These are phyloP conservation scores for Pseudocercospora cruenta DNA, from an alignment of 2,329 filamentous ascomycete species.

Conservation along the genomic window DNA sequence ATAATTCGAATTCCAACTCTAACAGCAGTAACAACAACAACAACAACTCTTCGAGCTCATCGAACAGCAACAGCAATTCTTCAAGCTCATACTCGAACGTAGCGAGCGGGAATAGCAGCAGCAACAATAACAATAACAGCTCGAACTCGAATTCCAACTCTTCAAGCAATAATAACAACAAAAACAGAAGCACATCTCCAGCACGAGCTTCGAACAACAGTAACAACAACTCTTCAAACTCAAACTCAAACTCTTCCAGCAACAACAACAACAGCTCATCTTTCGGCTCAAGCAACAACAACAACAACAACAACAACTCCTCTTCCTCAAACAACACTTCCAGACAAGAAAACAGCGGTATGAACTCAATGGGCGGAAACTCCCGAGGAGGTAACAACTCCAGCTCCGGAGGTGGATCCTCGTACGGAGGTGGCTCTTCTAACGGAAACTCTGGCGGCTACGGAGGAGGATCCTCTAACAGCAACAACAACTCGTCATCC, in stretches of 20 bases:
- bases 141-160: slow-evolving; percentile 3
- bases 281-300: neutral
- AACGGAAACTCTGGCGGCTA: neutral
- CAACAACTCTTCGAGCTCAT: slow-evolving; percentile 5
- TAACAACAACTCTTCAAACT: neutral
- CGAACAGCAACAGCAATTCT: neutral
- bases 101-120: slow-evolving; percentile 10
- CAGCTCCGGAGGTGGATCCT: neutral
- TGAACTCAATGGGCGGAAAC: slow-evolving; percentile 5
- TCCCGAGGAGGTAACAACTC: slow-evolving; percentile 8
- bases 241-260: neutral
- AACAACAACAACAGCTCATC: neutral
- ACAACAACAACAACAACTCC: slow-evolving; percentile 1
- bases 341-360: neutral
- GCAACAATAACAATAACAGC: slow-evolving; percentile 10
- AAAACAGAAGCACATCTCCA: neutral
- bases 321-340: neutral
- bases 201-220: neutral
- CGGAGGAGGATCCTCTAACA: slow-evolving; percentile 6
- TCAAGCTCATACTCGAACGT: neutral
- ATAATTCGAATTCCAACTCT: slow-evolving; percentile 13
- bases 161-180: no score
- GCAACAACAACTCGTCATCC: slow-evolving; percentile 4
- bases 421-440: neutral
- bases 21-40: slow-evolving; percentile 14